Percentiles rank a stretch among this genome's conserved stretches.
Evolutionary conservation across 192 early-diverging fungal genomes (phyloP).

Genomic region (Entomortierella parvispora): DNA sequence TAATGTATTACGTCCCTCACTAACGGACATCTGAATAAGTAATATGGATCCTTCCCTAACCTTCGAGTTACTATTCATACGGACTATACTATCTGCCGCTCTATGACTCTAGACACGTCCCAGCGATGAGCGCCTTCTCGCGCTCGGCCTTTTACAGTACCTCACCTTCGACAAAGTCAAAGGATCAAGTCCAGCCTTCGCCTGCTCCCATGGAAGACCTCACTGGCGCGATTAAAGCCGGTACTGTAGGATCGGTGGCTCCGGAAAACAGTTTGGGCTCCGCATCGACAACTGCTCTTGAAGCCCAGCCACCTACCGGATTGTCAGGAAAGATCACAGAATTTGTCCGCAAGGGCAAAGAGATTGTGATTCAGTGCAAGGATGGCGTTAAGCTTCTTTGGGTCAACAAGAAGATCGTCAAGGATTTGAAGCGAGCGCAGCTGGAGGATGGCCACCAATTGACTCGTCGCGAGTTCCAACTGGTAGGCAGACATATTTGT

Average conservation of each 20-base stretch:
- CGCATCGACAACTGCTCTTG: neutral
- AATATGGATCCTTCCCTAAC: too few relatives aligned
- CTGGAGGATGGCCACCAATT: constrained; percentile 48
- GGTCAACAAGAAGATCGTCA: constrained; percentile 58
- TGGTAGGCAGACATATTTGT: constrained; percentile 36
- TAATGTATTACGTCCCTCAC: constrained; percentile 1
- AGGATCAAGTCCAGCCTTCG: constrained; percentile 13
- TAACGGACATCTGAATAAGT: too few relatives aligned
- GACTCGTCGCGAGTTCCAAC: constrained; percentile 58
- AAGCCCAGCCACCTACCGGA: constrained; percentile 17
- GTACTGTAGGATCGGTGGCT: constrained; percentile 23
- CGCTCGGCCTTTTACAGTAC: constrained; percentile 34
- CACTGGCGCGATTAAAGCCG: constrained; percentile 11
- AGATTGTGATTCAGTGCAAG: constrained; percentile 63
- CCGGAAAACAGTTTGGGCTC: constrained; percentile 13
- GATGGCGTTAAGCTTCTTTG: constrained; percentile 62
- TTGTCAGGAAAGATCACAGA: constrained; percentile 29
- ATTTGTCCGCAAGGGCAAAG: constrained; percentile 52
- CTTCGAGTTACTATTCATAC: neutral
- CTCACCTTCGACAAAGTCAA: neutral
- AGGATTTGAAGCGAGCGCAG: constrained; percentile 46
- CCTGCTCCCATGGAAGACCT: constrained; percentile 34
- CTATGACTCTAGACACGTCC: neutral
- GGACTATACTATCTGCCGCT: too few relatives aligned
- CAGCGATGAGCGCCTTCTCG: constrained; percentile 12